Percentiles rank a stretch among this genome's conserved stretches.
Conservation (phyloP, 1,139 yeast species). For the Waltiozyma sp. region DNA sequence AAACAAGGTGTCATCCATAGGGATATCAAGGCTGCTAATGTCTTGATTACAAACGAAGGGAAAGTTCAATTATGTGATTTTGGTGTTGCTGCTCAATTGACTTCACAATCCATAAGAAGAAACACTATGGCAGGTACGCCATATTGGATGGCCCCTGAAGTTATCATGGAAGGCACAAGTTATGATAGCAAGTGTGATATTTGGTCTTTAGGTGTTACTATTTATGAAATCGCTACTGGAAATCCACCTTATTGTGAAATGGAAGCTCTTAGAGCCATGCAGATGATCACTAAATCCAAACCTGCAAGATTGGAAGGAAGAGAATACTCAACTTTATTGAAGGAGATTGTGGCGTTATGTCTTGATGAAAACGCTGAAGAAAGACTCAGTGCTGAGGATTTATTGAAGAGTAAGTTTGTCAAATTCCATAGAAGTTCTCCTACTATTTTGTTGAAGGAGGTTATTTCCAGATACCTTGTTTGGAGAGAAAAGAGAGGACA, state of each 20-base stretch:
- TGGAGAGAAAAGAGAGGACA: conserved; percentile 64
- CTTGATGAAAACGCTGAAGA: conserved; percentile 89
- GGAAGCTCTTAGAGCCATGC: conserved; percentile 93
- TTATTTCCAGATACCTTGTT: conserved; percentile 65
- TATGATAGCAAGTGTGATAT: conserved; percentile 83
- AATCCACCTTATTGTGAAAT: conserved; percentile 96
- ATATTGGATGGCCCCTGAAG: conserved; percentile 99
- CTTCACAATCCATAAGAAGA: conserved; percentile 67
- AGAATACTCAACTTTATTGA: conserved; percentile 61
- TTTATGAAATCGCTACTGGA: conserved; percentile 92
- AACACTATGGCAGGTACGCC: conserved; percentile 99
- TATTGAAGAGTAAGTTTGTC: conserved; percentile 64
- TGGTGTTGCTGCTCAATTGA: conserved; percentile 93
- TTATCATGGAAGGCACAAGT: conserved; percentile 82
- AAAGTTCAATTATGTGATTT: conserved; percentile 88
- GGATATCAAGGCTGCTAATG: conserved; percentile 93
- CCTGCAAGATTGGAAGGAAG: conserved; percentile 94
- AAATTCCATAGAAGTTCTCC: conserved; percentile 49
- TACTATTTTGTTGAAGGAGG: conserved; percentile 54
- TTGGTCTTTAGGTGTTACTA: conserved; percentile 90
- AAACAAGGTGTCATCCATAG: conserved; percentile 87
- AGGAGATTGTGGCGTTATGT: conserved; percentile 85
- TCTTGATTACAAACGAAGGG: conserved; percentile 81
- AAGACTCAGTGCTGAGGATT: conserved; percentile 79
- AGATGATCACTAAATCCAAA: conserved; percentile 79